phyloP scores from a whole-genome alignment of 352 stramenopile genomes.

The Pythium myriotylum region DNA sequence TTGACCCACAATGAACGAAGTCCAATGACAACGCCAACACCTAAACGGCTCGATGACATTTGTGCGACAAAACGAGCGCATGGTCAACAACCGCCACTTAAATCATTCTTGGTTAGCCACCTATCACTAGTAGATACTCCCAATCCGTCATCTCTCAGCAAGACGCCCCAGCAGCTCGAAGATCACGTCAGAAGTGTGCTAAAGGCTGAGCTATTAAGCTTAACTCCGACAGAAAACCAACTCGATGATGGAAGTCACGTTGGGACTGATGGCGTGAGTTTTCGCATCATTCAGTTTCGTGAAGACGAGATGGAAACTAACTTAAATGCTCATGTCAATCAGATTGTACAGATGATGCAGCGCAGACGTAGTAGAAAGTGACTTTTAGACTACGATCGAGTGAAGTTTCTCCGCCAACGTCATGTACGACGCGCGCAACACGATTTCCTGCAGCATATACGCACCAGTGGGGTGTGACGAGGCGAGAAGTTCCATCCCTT shows the following conservation, averaged over 20 bases:
- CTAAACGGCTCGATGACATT: too few species aligned
- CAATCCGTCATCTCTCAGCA: not conserved
- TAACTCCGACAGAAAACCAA: slow-evolving; percentile 45
- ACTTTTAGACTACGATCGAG: slow-evolving; percentile 33
- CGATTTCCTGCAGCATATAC: slow-evolving; percentile 54
- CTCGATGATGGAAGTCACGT: slow-evolving; percentile 48
- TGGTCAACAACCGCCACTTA: slow-evolving; percentile 8
- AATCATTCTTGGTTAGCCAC: slow-evolving; percentile 21
- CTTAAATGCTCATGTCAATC: slow-evolving; percentile 2
- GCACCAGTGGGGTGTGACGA: slow-evolving; percentile 36
- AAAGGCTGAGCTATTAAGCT: slow-evolving; percentile 49
- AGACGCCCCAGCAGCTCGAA: slow-evolving; percentile 27
- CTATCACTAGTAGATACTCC: slow-evolving; percentile 6
- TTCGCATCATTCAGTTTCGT: too few species aligned
- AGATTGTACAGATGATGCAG: slow-evolving; percentile 70
- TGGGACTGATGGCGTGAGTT: slow-evolving; percentile 51
- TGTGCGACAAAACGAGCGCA: not conserved
- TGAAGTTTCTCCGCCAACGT: slow-evolving; percentile 54
- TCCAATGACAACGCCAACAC: too few species aligned
- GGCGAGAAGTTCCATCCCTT: slow-evolving; percentile 34
- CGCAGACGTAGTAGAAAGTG: slow-evolving; percentile 38
- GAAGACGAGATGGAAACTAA: not conserved
- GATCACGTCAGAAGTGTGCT: slow-evolving; percentile 64
- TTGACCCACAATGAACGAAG: not conserved
- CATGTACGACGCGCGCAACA: slow-evolving; percentile 62